Base-by-base conservation (phyloP, 225 moss, liverwort and hornwort species). In the Marchantia paleacea region DNA sequence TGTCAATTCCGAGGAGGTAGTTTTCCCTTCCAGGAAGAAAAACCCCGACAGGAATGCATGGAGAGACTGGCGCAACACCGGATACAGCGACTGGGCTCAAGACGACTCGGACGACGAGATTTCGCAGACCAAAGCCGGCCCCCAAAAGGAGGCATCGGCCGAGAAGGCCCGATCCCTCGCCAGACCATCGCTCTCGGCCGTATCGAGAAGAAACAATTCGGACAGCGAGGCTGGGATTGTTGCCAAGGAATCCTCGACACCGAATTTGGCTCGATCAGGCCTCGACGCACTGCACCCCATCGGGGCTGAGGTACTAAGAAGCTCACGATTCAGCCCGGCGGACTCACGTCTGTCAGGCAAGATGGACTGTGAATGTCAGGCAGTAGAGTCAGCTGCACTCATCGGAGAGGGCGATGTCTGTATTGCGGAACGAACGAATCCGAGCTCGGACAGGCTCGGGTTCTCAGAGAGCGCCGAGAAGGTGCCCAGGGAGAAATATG, bases 31-130 rank as follows among this genome's bases (percentile, higher is more conserved):
- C 29, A 62, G 87, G 48, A 87, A 58, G 81, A 75, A 80, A 29
- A 80, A 78, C 4, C 82, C 74, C 14, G 85, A 85, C 10, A 71
- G 87, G 55, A 83, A 85, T 47, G 77, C 58, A 10, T 83, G 80
- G 87, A 73, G 85, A 69, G 87, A 85, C 69, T 87, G 87, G 87
- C 26, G 78, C n/a, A 87, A 84, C 52, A 78, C 73, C 9, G 87
- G 82, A 53, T 84, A 87, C 55, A 63, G 39, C 66, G 86, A 87
- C 16, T 76, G 67, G 53, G 80, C 78, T 10, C 22, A 52, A 29
- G 65, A 65, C 13, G 50, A 53, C 3, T 24, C 22, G n/a, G 79
- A 79, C 28, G 69, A 68, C 7, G 30, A 57, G 60, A 67, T 14
- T 3, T 14, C 67, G 25, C 58, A 58, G 58, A 3, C 14, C 18